These are phyloP conservation scores for Fagopyrum esculentum DNA, from an alignment of 148 eudicot genomes.

Conservation along the genomic window DNA sequence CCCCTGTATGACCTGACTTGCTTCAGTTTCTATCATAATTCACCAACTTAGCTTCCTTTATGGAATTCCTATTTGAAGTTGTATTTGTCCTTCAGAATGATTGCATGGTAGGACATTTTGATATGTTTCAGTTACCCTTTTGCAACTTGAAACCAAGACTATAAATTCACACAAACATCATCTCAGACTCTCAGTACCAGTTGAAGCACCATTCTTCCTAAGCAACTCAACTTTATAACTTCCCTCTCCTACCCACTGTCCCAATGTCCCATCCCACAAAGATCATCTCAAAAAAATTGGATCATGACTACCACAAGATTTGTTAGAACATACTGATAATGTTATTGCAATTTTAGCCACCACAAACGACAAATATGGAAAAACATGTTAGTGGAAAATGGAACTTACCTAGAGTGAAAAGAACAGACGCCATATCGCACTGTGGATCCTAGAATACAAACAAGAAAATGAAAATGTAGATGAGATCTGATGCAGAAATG, in stretches of 20 bases:
- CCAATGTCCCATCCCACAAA: not conserved
- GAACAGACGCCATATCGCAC: constrained; percentile 51
- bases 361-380: not conserved
- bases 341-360: not conserved
- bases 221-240: not conserved
- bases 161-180: not conserved
- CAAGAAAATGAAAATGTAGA: constrained; percentile 19
- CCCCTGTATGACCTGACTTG: too few relatives aligned
- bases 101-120: too few relatives aligned
- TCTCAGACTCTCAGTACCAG: not conserved
- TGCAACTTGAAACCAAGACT: too few relatives aligned
- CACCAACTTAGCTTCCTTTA: too few relatives aligned
- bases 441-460: constrained; percentile 37
- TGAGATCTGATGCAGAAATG: not conserved
- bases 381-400: not conserved
- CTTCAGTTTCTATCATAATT: too few relatives aligned
- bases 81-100: too few relatives aligned
- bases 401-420: constrained; percentile 73
- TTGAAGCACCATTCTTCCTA: not conserved
- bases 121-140: too few relatives aligned
- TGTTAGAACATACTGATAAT: not conserved
- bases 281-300: not conserved
- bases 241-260: not conserved
- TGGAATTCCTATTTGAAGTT: too few relatives aligned
- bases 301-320: not conserved